Percentiles rank a stretch among this genome's conserved stretches.
These are phyloP conservation scores for Paxillus rubicundulus DNA, from an alignment of 768 basidiomycete genomes.

Conservation along the genomic window DNA sequence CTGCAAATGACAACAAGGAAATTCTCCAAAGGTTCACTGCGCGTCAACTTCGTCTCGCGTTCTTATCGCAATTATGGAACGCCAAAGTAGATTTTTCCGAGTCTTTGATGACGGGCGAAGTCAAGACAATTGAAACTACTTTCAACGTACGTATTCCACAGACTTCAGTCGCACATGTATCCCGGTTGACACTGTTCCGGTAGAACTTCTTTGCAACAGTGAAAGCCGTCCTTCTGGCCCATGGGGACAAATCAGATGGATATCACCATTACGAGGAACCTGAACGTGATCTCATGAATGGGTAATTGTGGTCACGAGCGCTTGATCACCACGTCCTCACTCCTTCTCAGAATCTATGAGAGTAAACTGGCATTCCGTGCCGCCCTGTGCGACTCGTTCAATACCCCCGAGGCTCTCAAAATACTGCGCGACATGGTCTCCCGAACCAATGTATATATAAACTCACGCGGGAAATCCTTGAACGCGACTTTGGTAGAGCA, in stretches of 20 bases:
- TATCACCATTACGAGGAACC: slow-evolving; percentile 60
- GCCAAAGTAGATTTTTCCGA: slow-evolving; percentile 93
- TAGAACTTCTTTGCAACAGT: slow-evolving; percentile 94
- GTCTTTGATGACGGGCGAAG: slow-evolving; percentile 84
- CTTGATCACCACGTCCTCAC: slow-evolving; percentile 9
- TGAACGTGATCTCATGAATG: slow-evolving; percentile 67
- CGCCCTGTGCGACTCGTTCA: slow-evolving; percentile 95
- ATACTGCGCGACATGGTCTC: slow-evolving; percentile 80
- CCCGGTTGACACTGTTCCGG: slow-evolving; percentile 4
- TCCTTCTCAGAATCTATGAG: slow-evolving; percentile 56
- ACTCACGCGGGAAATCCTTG: slow-evolving; percentile 51
- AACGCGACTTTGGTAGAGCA: slow-evolving; percentile 65
- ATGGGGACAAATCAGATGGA: slow-evolving; percentile 52
- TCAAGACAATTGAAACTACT: slow-evolving; percentile 75
- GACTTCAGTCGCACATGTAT: slow-evolving; percentile 1
- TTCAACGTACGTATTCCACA: slow-evolving; percentile 65
- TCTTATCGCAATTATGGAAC: slow-evolving; percentile 90
- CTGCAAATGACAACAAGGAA: slow-evolving; percentile 52
- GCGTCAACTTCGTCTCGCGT: slow-evolving; percentile 87
- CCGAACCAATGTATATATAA: slow-evolving; percentile 86
- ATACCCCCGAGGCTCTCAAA: slow-evolving; percentile 82
- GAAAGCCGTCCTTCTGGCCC: slow-evolving; percentile 69
- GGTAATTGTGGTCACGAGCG: slow-evolving; percentile 40
- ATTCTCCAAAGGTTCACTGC: slow-evolving; percentile 80
- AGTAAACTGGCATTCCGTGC: slow-evolving; percentile 77